Evolutionary conservation across 78 protist species (phyloP).

Genomic region (Dictyostelium intermedium): DNA sequence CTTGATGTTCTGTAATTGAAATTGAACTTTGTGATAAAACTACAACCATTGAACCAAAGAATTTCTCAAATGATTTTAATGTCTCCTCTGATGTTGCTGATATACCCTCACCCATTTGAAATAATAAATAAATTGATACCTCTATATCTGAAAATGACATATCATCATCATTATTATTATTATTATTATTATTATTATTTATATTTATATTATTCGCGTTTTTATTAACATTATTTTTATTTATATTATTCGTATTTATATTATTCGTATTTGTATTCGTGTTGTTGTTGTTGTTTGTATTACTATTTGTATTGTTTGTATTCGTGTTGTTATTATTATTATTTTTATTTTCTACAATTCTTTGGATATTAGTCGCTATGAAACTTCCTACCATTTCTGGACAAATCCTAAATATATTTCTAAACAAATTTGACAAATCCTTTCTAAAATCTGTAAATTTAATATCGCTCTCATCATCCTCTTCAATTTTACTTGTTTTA

Average conservation of each 20-base stretch:
- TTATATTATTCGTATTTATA: no score
- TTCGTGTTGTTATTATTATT: neutral
- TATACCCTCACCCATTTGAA: constrained; percentile 74
- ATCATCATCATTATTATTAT: neutral
- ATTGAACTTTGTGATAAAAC: constrained; percentile 1
- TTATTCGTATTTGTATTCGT: neutral
- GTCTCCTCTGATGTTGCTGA: constrained; percentile 44
- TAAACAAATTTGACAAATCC: constrained; percentile 38
- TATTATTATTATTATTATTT: neutral
- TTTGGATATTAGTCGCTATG: neutral
- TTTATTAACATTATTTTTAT: neutral
- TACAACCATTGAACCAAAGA: constrained; percentile 42
- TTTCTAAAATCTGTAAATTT: constrained; percentile 40
- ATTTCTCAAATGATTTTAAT: constrained; percentile 33
- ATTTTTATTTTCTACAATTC: neutral
- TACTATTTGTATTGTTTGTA: neutral
- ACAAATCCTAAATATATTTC: constrained; percentile 73
- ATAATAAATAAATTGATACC: constrained; percentile 37
- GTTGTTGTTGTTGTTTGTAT: neutral
- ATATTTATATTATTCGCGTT: neutral
- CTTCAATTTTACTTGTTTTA: neutral
- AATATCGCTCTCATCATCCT: constrained; percentile 41
- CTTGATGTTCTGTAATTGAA: constrained; percentile 32
- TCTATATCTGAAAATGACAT: constrained; percentile 40
- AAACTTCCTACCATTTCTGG: constrained; percentile 71